Evolutionary conservation across 2,329 filamentous ascomycete genomes (phyloP).

Genomic region (Ceratocystiopsis sp.): DNA sequence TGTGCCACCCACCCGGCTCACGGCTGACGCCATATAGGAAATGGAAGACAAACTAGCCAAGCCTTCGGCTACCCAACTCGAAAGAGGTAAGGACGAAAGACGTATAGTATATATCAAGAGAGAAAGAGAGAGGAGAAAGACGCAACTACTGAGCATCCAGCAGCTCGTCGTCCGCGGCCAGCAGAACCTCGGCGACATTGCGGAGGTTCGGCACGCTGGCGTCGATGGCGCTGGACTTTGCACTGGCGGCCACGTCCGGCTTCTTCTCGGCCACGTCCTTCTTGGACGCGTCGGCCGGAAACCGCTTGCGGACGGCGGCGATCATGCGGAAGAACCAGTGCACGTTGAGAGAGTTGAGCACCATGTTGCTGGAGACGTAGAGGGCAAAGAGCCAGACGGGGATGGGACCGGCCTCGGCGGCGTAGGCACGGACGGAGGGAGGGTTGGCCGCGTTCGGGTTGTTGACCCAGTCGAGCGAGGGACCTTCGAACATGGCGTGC

Average conservation of each 20-base stretch:
- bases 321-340: conserved; percentile 87
- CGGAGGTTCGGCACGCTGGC: background rate
- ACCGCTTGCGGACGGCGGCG: conserved; percentile 58
- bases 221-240: conserved; percentile 14
- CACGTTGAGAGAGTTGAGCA: conserved; percentile 60
- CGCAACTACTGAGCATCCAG: background rate
- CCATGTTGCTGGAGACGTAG: conserved; percentile 55
- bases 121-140: no score
- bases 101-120: no score
- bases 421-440: conserved; percentile 29
- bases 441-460: conserved; percentile 14
- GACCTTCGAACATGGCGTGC: conserved; percentile 31
- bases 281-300: conserved; percentile 21
- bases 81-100: no score
- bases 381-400: conserved; percentile 52
- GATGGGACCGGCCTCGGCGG: conserved; percentile 30
- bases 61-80: no score
- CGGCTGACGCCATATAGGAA: no score
- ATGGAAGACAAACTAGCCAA: no score
- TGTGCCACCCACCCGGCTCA: no score
- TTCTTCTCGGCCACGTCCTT: background rate
- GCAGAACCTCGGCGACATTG: background rate
- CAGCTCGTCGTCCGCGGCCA: conserved; percentile 7
- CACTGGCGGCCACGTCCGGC: background rate
- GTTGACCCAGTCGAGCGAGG: conserved; percentile 12